phyloP scores from a whole-genome alignment of 208 protist species.

The Trichomonas vaginalis region DNA sequence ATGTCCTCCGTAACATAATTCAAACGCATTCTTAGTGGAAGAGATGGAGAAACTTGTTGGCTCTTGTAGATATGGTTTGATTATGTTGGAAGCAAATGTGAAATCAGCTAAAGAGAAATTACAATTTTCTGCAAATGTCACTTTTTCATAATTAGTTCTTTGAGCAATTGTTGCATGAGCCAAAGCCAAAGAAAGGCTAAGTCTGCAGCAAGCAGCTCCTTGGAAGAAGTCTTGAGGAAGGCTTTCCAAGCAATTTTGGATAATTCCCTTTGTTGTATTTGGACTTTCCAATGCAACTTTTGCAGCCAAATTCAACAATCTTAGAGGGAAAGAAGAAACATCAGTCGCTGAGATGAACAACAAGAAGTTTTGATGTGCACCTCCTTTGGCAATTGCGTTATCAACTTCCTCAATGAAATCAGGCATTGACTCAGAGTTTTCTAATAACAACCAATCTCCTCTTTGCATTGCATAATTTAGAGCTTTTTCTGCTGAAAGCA shows the following conservation, averaged over 20 bases:
- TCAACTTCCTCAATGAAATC: neutral
- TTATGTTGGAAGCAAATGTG: neutral
- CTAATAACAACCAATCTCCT: neutral
- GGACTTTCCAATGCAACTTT: neutral
- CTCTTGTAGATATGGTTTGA: neutral
- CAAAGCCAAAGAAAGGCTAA: neutral
- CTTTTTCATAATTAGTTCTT: neutral
- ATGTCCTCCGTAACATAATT: neutral
- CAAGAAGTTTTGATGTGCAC: neutral
- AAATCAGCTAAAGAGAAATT: neutral
- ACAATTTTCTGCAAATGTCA: neutral
- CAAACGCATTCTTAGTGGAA: neutral
- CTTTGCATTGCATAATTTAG: neutral
- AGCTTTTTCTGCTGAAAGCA: neutral
- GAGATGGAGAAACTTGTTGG: neutral
- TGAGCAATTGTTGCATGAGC: neutral
- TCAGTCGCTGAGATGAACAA: neutral
- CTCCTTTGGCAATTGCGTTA: neutral
- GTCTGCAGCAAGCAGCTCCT: neutral
- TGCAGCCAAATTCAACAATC: neutral
- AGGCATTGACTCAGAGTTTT: neutral
- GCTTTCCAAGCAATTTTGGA: neutral
- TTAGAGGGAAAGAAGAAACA: neutral
- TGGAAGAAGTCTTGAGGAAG: neutral
- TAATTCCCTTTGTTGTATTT: neutral